Base-by-base conservation (phyloP, 352 stramenopile species). In the Blastocystis sp. region DNA sequence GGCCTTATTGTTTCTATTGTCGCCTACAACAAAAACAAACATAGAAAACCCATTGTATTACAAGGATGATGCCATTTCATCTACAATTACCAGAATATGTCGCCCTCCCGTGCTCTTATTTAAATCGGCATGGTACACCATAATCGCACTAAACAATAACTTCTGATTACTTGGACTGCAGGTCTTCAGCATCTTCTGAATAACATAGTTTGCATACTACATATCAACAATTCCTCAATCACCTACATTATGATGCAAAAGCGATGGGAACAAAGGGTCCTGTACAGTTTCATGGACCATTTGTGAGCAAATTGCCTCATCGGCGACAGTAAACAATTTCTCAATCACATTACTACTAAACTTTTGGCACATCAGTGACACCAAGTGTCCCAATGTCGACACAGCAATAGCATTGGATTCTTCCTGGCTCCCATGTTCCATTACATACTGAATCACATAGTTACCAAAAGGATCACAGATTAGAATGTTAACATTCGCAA, bases 291-390 rank as follows among this genome's bases (percentile, higher is more conserved):
- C 94, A 9, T 93, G 79, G 42, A 96, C 90, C 81, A 95, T 95
- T 44, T 90, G 88, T 66, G 94, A 91, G 17, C 93, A 92, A 13
- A 95, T 88, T 51, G 90, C 80, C 77, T 95, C 92, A 4, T 92
- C 93, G 0, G 95, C 96, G 81, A 97, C 95, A 91, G 98, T 95
- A 33, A 98, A 92, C 87, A 96, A 98, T 91, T 98, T 98, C 89
- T 99, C 96, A 91, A 99, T 97, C 35, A 98, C 96, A 91, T 99
- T 98, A 66, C 95, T 98, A 81, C 94, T 98, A 90, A 98, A 99
- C 90, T 99, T 99, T 90, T 99, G 96, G 87, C 98, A 95, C 76
- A 95, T 97, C 4, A 98, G 93, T 73, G 97, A 92, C 87, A 94
- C 95, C 19, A 98, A 94, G 89, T 97, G 95, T 81, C 95, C 95